Evolutionary conservation across 2,329 filamentous ascomycete genomes (phyloP), one percentile per base, ranked within the genome.

Genomic region (Fusarium odoratissimum): DNA sequence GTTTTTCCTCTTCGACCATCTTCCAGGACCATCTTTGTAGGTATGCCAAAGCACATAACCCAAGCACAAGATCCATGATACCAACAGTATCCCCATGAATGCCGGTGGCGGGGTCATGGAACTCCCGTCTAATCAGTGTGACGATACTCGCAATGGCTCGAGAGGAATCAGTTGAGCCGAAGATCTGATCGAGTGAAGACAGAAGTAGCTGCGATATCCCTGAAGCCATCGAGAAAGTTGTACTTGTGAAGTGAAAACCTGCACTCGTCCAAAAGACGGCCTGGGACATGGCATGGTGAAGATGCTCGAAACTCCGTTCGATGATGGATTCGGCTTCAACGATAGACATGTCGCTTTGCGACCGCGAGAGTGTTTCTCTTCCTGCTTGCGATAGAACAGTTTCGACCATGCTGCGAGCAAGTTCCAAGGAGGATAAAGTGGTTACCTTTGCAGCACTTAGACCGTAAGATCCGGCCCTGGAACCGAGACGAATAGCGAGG

Each of bases 141-240:
- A 92, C 86, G 75, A 92, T 92, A 77, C 89, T 90, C 5, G 90
- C 89, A 65, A 92, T 91, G 16, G 91, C 90, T 44, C 90, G 83
- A 4, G 90, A 92, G 5, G 90, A 91, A 77, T 92, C 91, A n/a
- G 91, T 92, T 5, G 89, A 91, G 19, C 91, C 91, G 33, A 92
- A 88, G 42, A 92, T 87, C 70, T 90, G 88, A 76, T 92, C 90
- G 28, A 92, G 81, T 1, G 88, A 87, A 6, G 86, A 86, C 13
- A 92, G 82, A 1, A 91, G 80, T 37, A 91, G 81, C 66, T 90
- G 88, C 0, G 89, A 89, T 10, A 89, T 79, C 56, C 90, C 86
- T 12, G 88, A 89, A 9, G 85, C 85, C 19, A 86, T 84, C 23
- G 86, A 86, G 21, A 91, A 79, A 8, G 88, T 86, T 3, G 88